phyloP scores from a whole-genome alignment of 176 grass and related monocot species.

The Avena insularis region DNA sequence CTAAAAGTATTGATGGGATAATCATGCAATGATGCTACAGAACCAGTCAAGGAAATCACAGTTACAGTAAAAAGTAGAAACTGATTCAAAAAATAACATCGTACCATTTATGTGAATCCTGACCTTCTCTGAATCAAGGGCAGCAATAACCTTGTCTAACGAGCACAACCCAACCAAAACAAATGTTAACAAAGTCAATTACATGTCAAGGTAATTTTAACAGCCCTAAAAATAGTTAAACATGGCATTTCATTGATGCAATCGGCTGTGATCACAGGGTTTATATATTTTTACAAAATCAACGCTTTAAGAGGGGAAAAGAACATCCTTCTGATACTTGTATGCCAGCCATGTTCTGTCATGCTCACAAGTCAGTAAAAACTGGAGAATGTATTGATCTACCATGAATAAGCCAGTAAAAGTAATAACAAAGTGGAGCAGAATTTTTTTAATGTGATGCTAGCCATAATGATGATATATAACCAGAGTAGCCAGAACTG shows the following conservation, averaged over 20 bases:
- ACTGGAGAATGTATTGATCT: slow-evolving; percentile 15
- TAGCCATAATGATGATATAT: too few relatives aligned
- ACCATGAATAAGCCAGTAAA: slow-evolving; percentile 14
- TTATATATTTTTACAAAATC: not conserved
- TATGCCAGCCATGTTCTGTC: not conserved
- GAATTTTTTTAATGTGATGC: too few relatives aligned
- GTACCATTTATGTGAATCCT: slow-evolving; percentile 54
- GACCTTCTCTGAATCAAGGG: slow-evolving; percentile 82
- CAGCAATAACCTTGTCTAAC: slow-evolving; percentile 81
- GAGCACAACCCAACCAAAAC: slow-evolving; percentile 39
- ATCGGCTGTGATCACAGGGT: not conserved
- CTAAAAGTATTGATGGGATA: too few relatives aligned
- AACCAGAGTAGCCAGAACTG: too few relatives aligned
- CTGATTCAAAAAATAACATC: not conserved
- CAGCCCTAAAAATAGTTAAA: slow-evolving; percentile 11
- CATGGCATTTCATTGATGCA: not conserved
- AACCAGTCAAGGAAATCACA: too few relatives aligned
- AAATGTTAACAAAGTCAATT: slow-evolving; percentile 19
- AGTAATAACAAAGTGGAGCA: slow-evolving; percentile 1
- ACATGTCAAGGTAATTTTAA: slow-evolving; percentile 6
- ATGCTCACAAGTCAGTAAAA: not conserved
- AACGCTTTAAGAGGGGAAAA: not conserved
- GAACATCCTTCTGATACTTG: not conserved
- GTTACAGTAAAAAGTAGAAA: too few relatives aligned
- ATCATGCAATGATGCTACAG: too few relatives aligned